Evolutionary conservation across 208 protist genomes (phyloP), one percentile per base, ranked within the genome.

Genomic region (Trypanosoma lewisi): DNA sequence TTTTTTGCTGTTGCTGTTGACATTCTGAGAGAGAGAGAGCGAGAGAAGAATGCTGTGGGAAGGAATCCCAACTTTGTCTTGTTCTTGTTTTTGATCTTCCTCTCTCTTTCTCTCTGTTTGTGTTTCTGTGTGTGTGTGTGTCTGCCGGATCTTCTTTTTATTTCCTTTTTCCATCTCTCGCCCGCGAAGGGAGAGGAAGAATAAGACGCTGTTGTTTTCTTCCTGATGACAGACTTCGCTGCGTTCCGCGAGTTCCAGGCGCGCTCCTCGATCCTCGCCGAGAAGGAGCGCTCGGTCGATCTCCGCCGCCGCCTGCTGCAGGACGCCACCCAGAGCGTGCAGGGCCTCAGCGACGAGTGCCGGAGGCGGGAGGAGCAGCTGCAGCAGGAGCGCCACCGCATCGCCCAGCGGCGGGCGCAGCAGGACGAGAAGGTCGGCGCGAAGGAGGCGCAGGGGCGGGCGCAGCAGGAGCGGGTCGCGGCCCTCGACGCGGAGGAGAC

Each of bases 371-470:
- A 90, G 48, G 85, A 94, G 70, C 77, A 83, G 49, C 72, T 92
- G 16, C 68, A 61, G 16, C 34, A 28, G 30, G 78, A 90, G 69
- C 71, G 76, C 34, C 58, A 51, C 39, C 65, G 73, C 31, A 90
- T 80, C 30, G 39, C 52, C 0, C 71, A 82, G 16, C 75, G 81
- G 48, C 83, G 83, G 70, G 61, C 63, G 1, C 51, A 52, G 14
- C 88, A 94, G 51, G 88, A 94, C 34, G 88, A 83, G 28, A 94
- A 91, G 77, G 39, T 94, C 8, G 51, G 52, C 14, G 69, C 72
- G 17, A 87, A 87, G 70, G 84, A 91, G 9, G 60, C 59, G 2
- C 78, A 87, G 50, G 80, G 67, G 19, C 75, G 68, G 16, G 50
- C 72, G 0, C 76, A 88, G 61, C 75, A 84, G 30, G 76, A 81